Evolutionary conservation across 169 alveolate genomes (phyloP).

Genomic region (Plasmodium chabaudi): DNA sequence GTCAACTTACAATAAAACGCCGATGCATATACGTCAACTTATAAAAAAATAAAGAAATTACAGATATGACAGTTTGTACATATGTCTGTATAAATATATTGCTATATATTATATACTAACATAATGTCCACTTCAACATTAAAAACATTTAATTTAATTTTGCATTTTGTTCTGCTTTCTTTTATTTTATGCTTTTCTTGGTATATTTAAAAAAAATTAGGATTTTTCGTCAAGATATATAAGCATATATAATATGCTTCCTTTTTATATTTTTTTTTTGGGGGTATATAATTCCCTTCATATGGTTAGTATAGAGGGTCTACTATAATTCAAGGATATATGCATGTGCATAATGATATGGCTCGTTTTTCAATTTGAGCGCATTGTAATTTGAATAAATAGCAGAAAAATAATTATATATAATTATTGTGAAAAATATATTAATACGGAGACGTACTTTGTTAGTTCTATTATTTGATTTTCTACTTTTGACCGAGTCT

Average conservation of each 20-base stretch:
- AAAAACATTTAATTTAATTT: slow-evolving; percentile 17
- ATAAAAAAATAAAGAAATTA: slow-evolving; percentile 1
- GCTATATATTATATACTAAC: slow-evolving; percentile 11
- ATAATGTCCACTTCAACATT: slow-evolving; percentile 9
- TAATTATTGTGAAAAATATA: background rate
- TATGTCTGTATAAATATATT: background rate
- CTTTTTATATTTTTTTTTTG: too few species aligned
- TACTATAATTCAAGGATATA: too few species aligned
- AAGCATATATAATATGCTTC: too few species aligned
- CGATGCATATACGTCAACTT: background rate
- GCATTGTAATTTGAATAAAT: too few species aligned
- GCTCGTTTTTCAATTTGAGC: too few species aligned
- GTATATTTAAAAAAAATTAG: too few species aligned
- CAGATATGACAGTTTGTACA: slow-evolving; percentile 4
- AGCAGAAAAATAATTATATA: too few species aligned
- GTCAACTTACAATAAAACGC: too few species aligned
- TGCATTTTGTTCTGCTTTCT: background rate
- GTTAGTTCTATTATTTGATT: background rate
- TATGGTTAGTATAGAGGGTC: too few species aligned
- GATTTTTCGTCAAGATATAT: too few species aligned
- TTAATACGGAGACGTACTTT: background rate
- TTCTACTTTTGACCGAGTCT: slow-evolving; percentile 50
- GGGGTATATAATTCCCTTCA: too few species aligned
- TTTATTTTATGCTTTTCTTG: background rate
- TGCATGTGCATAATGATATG: too few species aligned